phyloP scores from a whole-genome alignment of 768 basidiomycete genomes.

The Russula sp. region DNA sequence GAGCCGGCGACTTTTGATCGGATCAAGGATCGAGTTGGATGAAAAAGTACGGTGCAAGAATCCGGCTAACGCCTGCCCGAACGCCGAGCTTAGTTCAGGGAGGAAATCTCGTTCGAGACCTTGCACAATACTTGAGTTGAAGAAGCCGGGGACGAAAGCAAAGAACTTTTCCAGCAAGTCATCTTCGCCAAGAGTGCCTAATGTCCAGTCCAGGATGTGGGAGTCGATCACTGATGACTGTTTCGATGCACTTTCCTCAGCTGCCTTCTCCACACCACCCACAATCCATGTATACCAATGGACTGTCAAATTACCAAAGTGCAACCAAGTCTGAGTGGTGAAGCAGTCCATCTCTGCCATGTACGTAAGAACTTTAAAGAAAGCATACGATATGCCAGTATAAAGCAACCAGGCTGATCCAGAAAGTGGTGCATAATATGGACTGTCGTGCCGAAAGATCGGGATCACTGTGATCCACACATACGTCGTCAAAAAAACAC shows the following conservation, averaged over 20 bases:
- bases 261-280: background rate
- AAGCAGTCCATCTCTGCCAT: no score
- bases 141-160: background rate
- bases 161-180: background rate
- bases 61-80: no score
- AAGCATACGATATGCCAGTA: no score
- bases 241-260: background rate
- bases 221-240: background rate
- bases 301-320: no score
- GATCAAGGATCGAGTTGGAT: no score
- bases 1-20: no score
- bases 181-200: background rate
- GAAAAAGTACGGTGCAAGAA: no score
- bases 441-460: background rate
- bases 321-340: no score
- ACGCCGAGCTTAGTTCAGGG: no score
- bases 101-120: background rate
- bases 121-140: background rate
- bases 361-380: no score
- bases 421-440: slow-evolving; percentile 1
- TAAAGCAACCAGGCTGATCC: no score
- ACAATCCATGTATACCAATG: no score
- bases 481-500: background rate
- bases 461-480: background rate
- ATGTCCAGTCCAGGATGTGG: background rate